Base-by-base conservation (phyloP, 1,284 basidiomycete species). In the Tilletia horrida region DNA sequence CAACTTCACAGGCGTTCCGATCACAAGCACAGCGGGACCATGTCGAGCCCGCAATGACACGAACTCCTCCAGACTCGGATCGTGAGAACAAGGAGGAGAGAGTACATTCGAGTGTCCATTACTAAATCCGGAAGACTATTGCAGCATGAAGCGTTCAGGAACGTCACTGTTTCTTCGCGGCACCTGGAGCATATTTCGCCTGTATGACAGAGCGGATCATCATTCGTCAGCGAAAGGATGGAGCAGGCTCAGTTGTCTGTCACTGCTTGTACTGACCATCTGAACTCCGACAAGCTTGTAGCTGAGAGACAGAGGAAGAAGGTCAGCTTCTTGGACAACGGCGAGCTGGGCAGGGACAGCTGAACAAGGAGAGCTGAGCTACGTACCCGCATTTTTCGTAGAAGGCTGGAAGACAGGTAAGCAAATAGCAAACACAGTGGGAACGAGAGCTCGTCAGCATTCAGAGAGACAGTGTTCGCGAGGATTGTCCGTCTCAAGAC, bases 341-440 rank as follows among this genome's bases (percentile, higher is more conserved):
- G 52, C 35, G 21, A 62, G 21, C 50, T 23, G 21, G 11, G 21
- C 6, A 21, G 6, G 23, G 14, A 21, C n/a, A n/a, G n/a, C n/a
- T n/a, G 52, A 2, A 40, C 43, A 44, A 47, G 18, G 50, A 48
- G 59, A 47, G 21, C 4, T 40, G 35, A 40, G 35, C 35, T 52
- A 71, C 83, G 67, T 66, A 83, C 43, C 93, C 94, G 82, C 95
- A 98, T 84, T 97, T 97, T 83, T 92, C 86, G 83, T 98, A 98
- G 84, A 98, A 98, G 0, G 91, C 92, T 94, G 80, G 55, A 73
- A 11, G 21, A 66, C 13, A 64, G 45, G 52, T 3, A 3, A 68
- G n/a, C 42, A 65, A 66, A 64, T 29, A 73, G 47, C 23, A 48
- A 43, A 61, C n/a, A 14, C 16, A 18, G 63, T 18, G 16, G 29